These are phyloP conservation scores for Pestalotiopsis fici DNA, from an alignment of 2,329 filamentous ascomycete species.

Conservation along the genomic window DNA sequence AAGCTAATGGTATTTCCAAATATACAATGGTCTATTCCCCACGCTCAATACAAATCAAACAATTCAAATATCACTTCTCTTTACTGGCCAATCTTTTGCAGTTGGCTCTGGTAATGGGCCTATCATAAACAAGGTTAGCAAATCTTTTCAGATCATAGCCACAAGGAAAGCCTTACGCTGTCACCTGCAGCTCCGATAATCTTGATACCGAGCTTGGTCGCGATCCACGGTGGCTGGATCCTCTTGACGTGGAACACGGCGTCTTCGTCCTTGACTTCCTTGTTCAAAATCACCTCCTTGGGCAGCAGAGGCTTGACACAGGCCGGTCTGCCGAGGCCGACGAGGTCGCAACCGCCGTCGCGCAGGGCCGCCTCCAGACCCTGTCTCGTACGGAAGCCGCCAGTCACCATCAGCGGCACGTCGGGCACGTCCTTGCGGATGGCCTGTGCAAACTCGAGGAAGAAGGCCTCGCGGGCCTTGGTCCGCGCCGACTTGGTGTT, in stretches of 20 bases:
- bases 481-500: conserved; percentile 38
- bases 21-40: neutral
- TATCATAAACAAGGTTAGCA: neutral
- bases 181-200: conserved; percentile 9
- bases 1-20: neutral
- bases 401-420: conserved; percentile 49
- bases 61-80: no score
- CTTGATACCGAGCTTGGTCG: conserved; percentile 7
- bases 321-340: conserved; percentile 11
- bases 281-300: conserved; percentile 8
- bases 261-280: conserved; percentile 9
- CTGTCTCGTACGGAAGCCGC: conserved; percentile 55
- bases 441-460: conserved; percentile 60
- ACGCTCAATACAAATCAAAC: neutral
- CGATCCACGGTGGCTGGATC: conserved; percentile 7
- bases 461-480: conserved; percentile 63
- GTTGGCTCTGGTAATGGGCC: neutral
- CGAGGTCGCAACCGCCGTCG: conserved; percentile 11
- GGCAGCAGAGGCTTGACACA: conserved; percentile 7
- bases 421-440: conserved; percentile 46
- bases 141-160: neutral
- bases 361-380: conserved; percentile 12
- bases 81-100: conserved; percentile 1
- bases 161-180: conserved; percentile 10
- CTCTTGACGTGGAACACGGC: conserved; percentile 9